Evolutionary conservation across 208 protist species (phyloP), one percentile per base, ranked within the genome.

Genomic region (Wallacemonas sp.): DNA sequence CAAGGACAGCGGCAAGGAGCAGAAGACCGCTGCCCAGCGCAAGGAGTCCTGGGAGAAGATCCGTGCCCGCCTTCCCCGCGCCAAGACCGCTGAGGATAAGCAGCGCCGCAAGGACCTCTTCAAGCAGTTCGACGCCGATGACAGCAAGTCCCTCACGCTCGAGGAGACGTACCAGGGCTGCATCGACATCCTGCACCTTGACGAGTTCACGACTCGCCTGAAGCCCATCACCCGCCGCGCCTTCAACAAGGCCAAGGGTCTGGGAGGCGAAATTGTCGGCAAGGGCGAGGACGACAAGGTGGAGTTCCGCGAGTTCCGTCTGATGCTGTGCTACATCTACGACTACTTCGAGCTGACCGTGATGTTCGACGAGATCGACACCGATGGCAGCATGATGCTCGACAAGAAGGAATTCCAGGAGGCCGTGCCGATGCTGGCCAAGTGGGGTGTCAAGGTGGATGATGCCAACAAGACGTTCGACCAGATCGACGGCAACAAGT

Each of bases 311-410:
- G n/a, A n/a, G n/a, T n/a, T n/a, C n/a, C n/a, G n/a, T n/a, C n/a
- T n/a, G n/a, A n/a, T n/a, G n/a, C n/a, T n/a, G n/a, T n/a, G n/a
- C n/a, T n/a, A n/a, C n/a, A n/a, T n/a, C n/a, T n/a, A n/a, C 72
- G 65, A 80, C 70, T 77, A 68, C 66, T 80, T 84, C 37, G 55
- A 80, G 61, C 76, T 94, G 69, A 89, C 74, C 5, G 66, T 90
- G 24, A 92, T 94, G 80, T 89, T 94, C 65, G 85, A 90, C 69
- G 67, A 82, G 63, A 85, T 92, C 52, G 85, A 90, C 67, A 82
- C 76, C 27, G 79, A 74, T 26, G 83, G 85, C 54, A 87, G 91
- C 64, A 70, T 71, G 58, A 61, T 88, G 33, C 61, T 94, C 39
- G 73, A 82, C 66, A 42, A 70, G 38, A 68, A 81, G 30, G 88